These are phyloP conservation scores for Musa acuminata DNA, from an alignment of 176 grass and related monocot genomes.

Conservation along the genomic window DNA sequence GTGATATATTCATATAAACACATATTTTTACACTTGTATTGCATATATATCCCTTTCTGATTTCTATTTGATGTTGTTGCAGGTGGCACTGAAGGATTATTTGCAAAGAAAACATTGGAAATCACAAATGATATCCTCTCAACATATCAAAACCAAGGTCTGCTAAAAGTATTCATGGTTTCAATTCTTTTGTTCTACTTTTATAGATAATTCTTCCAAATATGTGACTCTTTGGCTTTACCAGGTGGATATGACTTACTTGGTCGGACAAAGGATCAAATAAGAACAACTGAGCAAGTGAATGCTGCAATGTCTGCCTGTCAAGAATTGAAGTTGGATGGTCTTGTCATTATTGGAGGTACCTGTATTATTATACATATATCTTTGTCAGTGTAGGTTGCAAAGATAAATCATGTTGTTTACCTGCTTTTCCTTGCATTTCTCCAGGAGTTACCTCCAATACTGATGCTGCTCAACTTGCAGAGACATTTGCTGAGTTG, in stretches of 20 bases:
- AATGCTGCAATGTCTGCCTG: slow-evolving; percentile 81
- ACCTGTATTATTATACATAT: background rate
- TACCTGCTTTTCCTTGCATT: slow-evolving; percentile 6
- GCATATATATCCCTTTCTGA: background rate
- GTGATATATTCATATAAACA: too few relatives aligned
- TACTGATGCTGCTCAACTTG: slow-evolving; percentile 90
- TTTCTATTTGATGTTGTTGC: slow-evolving; percentile 23
- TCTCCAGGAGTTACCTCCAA: slow-evolving; percentile 94
- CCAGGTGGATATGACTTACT: slow-evolving; percentile 94
- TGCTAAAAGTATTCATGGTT: background rate
- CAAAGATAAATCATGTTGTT: background rate
- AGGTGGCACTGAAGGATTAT: slow-evolving; percentile 89
- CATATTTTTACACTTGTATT: too few relatives aligned
- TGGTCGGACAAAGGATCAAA: slow-evolving; percentile 96
- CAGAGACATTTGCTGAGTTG: slow-evolving; percentile 91
- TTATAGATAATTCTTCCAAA: slow-evolving; percentile 2
- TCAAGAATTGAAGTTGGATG: slow-evolving; percentile 76
- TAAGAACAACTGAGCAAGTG: slow-evolving; percentile 92
- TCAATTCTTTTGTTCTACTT: background rate
- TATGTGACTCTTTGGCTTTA: slow-evolving; percentile 3
- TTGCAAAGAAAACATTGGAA: slow-evolving; percentile 88
- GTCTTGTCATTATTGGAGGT: slow-evolving; percentile 96
- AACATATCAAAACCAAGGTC: slow-evolving; percentile 96
- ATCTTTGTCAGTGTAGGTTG: background rate
- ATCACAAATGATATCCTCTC: slow-evolving; percentile 85